Base-by-base conservation (phyloP, 306 rosid species). In the Pyrus bretschneideri region DNA sequence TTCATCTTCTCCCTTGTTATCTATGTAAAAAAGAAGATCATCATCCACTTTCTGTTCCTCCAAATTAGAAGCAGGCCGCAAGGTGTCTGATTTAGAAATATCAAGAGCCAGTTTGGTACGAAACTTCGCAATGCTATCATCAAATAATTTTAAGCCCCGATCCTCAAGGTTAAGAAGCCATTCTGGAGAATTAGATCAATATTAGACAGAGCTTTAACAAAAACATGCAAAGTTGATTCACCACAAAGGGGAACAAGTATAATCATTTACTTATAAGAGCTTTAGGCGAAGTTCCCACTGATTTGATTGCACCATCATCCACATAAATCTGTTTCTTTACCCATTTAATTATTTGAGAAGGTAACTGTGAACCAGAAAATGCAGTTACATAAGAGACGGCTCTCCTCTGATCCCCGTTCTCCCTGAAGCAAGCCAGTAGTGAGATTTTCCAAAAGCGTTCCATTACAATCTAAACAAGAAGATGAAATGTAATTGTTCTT, bases 91-190 rank as follows among this genome's bases (percentile, higher is more conserved):
- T 79, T 76, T 78, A 38, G 81, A 83, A 60, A 60, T 27, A 51
- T 85, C 84, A 46, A 66, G 81, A 73, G 61, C 80, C 77, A 60
- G 68, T 79, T 70, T 82, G 68, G 87, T 86, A 46, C 51, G 89
- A 52, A 7, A 78, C 67, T 62, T 83, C 42, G 79, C 79, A 49
- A 69, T 42, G 55, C 74, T 85, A 54, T 90, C 96, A 76, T 80
- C 93, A 63, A 91, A 88, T 68, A 88, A 86, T 83, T 74, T 75
- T 49, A 90, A 67, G 29, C 98, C 98, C 58, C 60, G 81, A 76
- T 79, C 79, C 81, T 90, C 97, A 42, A 88, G 91, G 80, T 81
- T 81, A 73, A 90, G 76, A 65, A 93, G 86, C 90, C 96, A 90
- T 75, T 83, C 98, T 93, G 80, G 70, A 65, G 33, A 75, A 65